Evolutionary conservation across 345 rosid genomes (phyloP), one percentile per base, ranked within the genome.

Genomic region (Conringia planisiliqua): DNA sequence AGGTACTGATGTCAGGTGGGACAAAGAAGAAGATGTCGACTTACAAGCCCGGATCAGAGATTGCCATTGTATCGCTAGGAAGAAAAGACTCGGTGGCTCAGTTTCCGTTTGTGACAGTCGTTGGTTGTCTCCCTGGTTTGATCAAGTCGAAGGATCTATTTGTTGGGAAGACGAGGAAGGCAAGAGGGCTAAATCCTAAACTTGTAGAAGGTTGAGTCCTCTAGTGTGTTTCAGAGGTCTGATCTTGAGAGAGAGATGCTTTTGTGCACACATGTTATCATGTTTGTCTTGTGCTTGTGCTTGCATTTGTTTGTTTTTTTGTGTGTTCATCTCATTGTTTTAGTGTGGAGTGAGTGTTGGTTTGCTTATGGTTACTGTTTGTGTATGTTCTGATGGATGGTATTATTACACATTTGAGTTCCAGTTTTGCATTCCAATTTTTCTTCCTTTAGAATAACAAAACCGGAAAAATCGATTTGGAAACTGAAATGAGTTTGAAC

Each of bases 1-100:
- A 88, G 84, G n/a, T 81, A 58, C 51, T 86, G 80, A 83, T 88
- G 89, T 76, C 60, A 0, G 83, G 86, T 66, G 85, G 81, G 9
- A 79, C 76, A 30, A 88, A 86, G 68, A 80, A 73, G 74, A 88
- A 87, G 77, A 80, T 88, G 92, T 78, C 77, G 0, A 63, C 46
- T 0, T 87, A 93, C 60, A 80, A 80, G 79, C 81, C 93, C 0
- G 82, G 84, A 42, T 32, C 84, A 24, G 78, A 27, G 1, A 69
- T 73, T 30, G 93, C 89, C 6, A 69, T 89, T 50, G 92, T 89
- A 44, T 93, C 92, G 0, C 83, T 91, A 1, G 97, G 97, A 33
- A 86, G 98, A 80, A 87, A 74, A 74, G 86, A 87, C 0, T 90
- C 86, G 0, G 86, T 93, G 11, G 96, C 96, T 13, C 96, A 87